Evolutionary conservation across 495 filamentous ascomycete species (phyloP), one percentile per base, ranked within the genome.

Genomic region (Trichoderma asperelloides): DNA sequence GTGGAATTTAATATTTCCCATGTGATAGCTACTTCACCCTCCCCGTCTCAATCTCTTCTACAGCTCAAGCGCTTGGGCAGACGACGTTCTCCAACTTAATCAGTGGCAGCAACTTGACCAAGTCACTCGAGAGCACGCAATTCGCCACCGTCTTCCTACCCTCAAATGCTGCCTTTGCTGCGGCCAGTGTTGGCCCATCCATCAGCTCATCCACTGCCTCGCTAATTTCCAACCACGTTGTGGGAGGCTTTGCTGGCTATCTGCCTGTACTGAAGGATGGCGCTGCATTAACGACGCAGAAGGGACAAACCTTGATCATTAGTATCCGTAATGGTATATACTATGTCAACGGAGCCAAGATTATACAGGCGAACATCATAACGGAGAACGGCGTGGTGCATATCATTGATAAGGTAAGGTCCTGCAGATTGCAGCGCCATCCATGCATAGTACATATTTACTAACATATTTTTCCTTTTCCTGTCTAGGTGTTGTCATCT

Each of bases 71-170:
- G 18, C 27, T 30, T 21, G 70, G 70, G 15, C 70, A 71, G 65
- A 71, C 72, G 1, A 51, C 68, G 33, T 73, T 74, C 67, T 55
- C 68, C 16, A 37, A 49, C 65, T 28, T 74, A 16, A 72, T 74
- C 51, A 78, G 76, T 30, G 76, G 72, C 13, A 82, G 80, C 68
- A 78, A 80, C 68, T 69, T 78, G 63, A 78, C 74, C 30, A 75
- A 76, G 51, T 79, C 78, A 33, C 66, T 81, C 13, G 71, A 74
- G 41, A 67, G 62, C 28, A 73, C 73, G 0, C 65, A 47, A 12
- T 71, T 68, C 40, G 63, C 69, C 25, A 74, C 73, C 7, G 69
- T 70, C 7, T 71, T 76, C 60, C 47, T 70, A 0, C 70, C 72
- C 9, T 71, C 70, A 27, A 70, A 73, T 66, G 70, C 65, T 11